Conservation (phyloP, 129 eudicot genomes). For the Deinandra increscens region DNA sequence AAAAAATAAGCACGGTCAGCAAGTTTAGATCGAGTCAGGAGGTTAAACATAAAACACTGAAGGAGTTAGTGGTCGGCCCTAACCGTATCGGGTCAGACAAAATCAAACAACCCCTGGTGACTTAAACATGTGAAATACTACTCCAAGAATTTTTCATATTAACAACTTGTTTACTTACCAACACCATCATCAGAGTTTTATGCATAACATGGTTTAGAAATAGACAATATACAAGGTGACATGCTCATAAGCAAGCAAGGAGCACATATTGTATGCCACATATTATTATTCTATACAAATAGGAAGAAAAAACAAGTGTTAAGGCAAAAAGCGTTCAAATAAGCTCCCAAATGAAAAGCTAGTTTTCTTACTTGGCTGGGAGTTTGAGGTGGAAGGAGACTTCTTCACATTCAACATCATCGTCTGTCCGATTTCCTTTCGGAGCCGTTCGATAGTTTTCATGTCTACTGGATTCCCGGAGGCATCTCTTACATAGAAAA, state of each 20-base stretch:
- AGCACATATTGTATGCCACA: slow-evolving; percentile 13
- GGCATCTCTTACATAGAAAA: slow-evolving; percentile 76
- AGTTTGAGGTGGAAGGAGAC: slow-evolving; percentile 41
- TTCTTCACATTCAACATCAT: slow-evolving; percentile 81
- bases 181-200: too few relatives aligned
- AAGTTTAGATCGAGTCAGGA: too few relatives aligned
- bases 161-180: too few relatives aligned
- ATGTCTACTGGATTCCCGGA: slow-evolving; percentile 81
- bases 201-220: slow-evolving; percentile 5
- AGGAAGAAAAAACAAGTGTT: slow-evolving; percentile 16
- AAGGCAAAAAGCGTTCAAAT: slow-evolving; percentile 54
- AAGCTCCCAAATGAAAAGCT: slow-evolving; percentile 78
- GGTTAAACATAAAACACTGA: too few relatives aligned
- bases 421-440: slow-evolving; percentile 79
- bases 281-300: slow-evolving; percentile 36
- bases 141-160: too few relatives aligned
- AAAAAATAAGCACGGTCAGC: too few relatives aligned
- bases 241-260: slow-evolving; percentile 12
- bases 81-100: too few relatives aligned
- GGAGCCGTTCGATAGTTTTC: slow-evolving; percentile 64
- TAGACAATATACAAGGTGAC: slow-evolving; percentile 23
- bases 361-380: slow-evolving; percentile 54
- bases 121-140: too few relatives aligned
- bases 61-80: too few relatives aligned
- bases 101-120: too few relatives aligned